Evolutionary conservation across 2,329 filamentous ascomycete genomes (phyloP).

Genomic region (Penicillium aurantiogriseum): DNA sequence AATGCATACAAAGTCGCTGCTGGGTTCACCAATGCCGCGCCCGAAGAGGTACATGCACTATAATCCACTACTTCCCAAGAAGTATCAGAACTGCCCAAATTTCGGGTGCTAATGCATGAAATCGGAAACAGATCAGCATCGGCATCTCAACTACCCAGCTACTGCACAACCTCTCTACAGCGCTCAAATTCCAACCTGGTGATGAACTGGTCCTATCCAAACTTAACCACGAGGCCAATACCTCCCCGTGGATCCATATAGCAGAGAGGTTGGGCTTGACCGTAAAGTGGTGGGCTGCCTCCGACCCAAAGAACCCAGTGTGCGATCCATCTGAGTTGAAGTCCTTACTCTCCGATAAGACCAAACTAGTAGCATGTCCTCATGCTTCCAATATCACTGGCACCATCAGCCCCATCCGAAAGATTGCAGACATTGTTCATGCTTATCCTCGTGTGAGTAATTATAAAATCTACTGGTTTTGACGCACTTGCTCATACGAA

Average conservation of each 20-base stretch:
- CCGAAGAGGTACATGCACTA: slow-evolving; percentile 56
- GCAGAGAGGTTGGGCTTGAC: slow-evolving; percentile 60
- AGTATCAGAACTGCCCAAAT: background rate
- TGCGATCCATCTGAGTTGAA: slow-evolving; percentile 59
- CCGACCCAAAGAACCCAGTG: slow-evolving; percentile 53
- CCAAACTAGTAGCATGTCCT: slow-evolving; percentile 69
- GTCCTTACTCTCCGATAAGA: slow-evolving; percentile 60
- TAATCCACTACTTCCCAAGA: background rate
- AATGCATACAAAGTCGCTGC: slow-evolving; percentile 65
- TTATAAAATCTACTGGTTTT: too few relatives aligned
- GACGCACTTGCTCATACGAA: background rate
- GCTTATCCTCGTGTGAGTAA: slow-evolving; percentile 42
- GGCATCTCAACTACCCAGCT: slow-evolving; percentile 74
- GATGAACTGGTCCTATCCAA: slow-evolving; percentile 69
- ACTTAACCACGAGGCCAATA: slow-evolving; percentile 76
- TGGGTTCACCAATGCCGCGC: slow-evolving; percentile 65
- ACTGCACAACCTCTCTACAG: slow-evolving; percentile 66
- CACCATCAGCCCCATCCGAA: slow-evolving; percentile 56
- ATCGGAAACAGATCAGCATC: slow-evolving; percentile 39
- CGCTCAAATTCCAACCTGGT: slow-evolving; percentile 54
- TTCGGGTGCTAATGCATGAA: background rate
- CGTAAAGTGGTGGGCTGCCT: slow-evolving; percentile 68
- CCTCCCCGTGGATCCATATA: slow-evolving; percentile 69
- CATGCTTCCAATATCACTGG: slow-evolving; percentile 74
- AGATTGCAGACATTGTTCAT: slow-evolving; percentile 40